These are phyloP conservation scores for Diaporthe aspalathi DNA, from an alignment of 2,329 filamentous ascomycete species.

Conservation along the genomic window DNA sequence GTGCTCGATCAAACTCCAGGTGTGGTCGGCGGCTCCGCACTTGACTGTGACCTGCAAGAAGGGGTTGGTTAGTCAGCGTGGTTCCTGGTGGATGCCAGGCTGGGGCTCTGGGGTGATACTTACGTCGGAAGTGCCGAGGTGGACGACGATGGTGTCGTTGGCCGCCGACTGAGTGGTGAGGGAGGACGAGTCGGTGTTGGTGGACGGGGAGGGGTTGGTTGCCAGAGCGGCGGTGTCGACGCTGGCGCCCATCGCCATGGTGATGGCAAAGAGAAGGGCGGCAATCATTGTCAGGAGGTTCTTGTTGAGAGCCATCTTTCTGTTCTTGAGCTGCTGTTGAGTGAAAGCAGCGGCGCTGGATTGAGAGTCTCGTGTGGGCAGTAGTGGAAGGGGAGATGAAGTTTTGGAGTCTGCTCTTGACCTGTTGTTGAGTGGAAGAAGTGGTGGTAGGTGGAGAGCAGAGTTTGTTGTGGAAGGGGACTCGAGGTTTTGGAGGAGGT, in stretches of 20 bases:
- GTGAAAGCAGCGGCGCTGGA: background rate
- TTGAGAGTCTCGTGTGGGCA: background rate
- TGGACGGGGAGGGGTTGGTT: background rate
- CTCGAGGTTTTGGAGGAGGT: too few species aligned
- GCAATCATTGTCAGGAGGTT: background rate
- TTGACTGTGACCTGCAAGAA: background rate
- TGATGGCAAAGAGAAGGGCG: background rate
- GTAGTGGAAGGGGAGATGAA: background rate
- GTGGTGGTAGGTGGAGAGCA: too few species aligned
- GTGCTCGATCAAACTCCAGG: background rate
- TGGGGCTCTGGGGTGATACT: background rate
- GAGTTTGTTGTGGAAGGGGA: too few species aligned
- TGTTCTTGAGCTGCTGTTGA: background rate
- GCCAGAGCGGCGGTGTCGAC: background rate
- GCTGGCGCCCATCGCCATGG: background rate
- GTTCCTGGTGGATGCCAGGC: background rate
- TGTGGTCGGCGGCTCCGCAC: background rate
- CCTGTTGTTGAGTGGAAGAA: too few species aligned
- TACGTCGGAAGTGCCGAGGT: background rate
- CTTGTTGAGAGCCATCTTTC: background rate
- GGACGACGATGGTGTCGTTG: background rate
- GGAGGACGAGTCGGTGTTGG: background rate
- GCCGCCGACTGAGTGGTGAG: too few species aligned
- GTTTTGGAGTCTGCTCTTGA: too few species aligned
- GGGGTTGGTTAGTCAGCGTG: background rate